These are phyloP conservation scores for Themeda triandra DNA, from an alignment of 176 grass and related monocot species.

Conservation along the genomic window DNA sequence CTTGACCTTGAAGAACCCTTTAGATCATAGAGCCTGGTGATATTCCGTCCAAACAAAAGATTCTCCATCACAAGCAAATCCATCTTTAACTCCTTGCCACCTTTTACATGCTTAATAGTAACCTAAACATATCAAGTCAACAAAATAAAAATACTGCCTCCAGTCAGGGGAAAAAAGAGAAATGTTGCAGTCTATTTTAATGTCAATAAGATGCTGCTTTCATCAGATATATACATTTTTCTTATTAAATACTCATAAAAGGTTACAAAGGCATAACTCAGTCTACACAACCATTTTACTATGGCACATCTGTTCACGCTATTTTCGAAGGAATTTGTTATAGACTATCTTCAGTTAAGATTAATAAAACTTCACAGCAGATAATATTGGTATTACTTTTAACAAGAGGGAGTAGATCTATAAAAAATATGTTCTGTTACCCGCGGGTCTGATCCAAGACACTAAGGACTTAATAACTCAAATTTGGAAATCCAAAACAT, in stretches of 20 bases:
- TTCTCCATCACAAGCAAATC: conserved; percentile 99
- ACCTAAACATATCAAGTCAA: conserved; percentile 53
- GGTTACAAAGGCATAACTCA: background rate
- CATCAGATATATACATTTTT: background rate
- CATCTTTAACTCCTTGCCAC: conserved; percentile 93
- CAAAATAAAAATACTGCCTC: background rate
- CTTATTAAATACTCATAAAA: background rate
- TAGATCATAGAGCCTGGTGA: conserved; percentile 87
- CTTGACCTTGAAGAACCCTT: conserved; percentile 96
- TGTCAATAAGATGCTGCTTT: background rate
- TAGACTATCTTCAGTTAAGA: background rate
- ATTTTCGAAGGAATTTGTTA: background rate
- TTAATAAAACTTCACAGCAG: background rate
- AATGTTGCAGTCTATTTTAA: background rate
- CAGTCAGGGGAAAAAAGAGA: background rate
- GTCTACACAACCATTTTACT: background rate
- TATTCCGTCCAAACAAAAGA: conserved; percentile 90
- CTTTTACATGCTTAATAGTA: conserved; percentile 79
- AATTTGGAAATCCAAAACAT: background rate
- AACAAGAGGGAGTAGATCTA: background rate
- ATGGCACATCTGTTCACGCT: background rate
- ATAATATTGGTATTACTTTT: background rate
- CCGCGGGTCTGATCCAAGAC: background rate
- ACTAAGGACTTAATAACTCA: background rate
- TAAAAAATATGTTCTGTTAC: background rate